Evolutionary conservation across 2,329 filamentous ascomycete genomes (phyloP), one percentile per base, ranked within the genome.

Genomic region (Penicillium sp.): DNA sequence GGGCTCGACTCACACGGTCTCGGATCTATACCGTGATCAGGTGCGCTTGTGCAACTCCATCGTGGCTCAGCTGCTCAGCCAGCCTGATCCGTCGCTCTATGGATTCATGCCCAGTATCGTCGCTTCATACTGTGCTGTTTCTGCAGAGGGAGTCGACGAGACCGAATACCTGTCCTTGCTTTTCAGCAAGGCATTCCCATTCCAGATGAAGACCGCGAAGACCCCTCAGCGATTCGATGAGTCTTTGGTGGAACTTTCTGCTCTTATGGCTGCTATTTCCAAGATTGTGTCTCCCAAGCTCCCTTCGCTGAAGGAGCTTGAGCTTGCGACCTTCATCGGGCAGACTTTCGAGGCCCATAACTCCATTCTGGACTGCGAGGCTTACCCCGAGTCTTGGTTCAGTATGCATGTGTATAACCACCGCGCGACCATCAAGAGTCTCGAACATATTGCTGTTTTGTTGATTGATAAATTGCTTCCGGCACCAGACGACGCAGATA

Each of bases 371-470:
- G 86, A 88, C 54, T 92, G 92, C 63, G 90, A 95, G 67, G 91
- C 94, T 0, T 97, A 96, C 73, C 94, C 95, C 0, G 79, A 85
- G 16, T 86, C 84, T 55, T 99, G 94, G 95, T 80, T 99, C 43
- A 97, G 92, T 71, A 85, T 96, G 51, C 89, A 95, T 67, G 94
- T 97, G 39, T 94, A 90, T 73, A 90, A 96, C 67, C 91, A 96
- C 76, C 91, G 91, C 68, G 93, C 92, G 16, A 90, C 90, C 1
- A 91, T 97, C 82, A 86, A 86, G 53, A 91, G 88, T 7, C 78
- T 99, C 32, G 89, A 96, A 67, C 91, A 94, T 64, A 78, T 97
- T 8, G 88, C 89, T 8, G 81, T 85, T 43, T 87, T 96, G 10
- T 77, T 99, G 56, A 82, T 92, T n/a, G 88, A 93, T 36, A 87